Evolutionary conservation across 805 yeast species (phyloP), one percentile per base, ranked within the genome.

Genomic region (Wickerhamomyces chaumierensis): DNA sequence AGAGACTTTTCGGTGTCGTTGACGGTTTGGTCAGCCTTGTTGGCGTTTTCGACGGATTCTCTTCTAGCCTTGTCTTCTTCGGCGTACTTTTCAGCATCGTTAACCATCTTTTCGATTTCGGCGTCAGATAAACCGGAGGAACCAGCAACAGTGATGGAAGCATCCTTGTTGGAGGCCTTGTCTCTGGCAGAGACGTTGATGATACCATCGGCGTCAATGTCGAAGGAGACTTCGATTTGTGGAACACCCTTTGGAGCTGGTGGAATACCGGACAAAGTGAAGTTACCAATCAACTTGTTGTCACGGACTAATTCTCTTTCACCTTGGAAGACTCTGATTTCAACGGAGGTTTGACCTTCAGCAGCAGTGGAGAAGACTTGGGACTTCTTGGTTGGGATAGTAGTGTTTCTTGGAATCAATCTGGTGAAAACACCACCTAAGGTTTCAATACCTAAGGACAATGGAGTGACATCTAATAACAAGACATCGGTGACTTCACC

Each of bases 1-100:
- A 86, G 61, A n/a, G 94, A 84, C 63, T 78, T 74, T 62, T 85
- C 95, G 39, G 94, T 84, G 64, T 86, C 95, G 55, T 82, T 76
- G 39, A 80, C 75, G 62, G 81, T 75, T 61, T 75, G 76, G 63
- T 81, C 88, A 51, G 86, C 84, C 58, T 80, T 82, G 79, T 81
- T 85, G 52, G 94, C 94, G 49, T 69, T 62, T 67, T 84, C 94
- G 57, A 75, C 72, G 42, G 76, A 69, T 52, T 68, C 73, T 53
- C 70, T 71, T 56, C 69, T 61, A 42, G 70, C 73, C 45, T 69
- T 69, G 58, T 78, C 86, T 46, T 60, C 61, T 44, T 72, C 72
- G 46, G 75, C 72, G 66, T 71, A 73, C 49, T 63, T 63, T 50
- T 69, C 72, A 51, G 83, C 81, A 51, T 75, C 81, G 48, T 63